These are phyloP conservation scores for Pyrenochaeta sp. DNA, from an alignment of 2,329 filamentous ascomycete genomes.

Conservation along the genomic window DNA sequence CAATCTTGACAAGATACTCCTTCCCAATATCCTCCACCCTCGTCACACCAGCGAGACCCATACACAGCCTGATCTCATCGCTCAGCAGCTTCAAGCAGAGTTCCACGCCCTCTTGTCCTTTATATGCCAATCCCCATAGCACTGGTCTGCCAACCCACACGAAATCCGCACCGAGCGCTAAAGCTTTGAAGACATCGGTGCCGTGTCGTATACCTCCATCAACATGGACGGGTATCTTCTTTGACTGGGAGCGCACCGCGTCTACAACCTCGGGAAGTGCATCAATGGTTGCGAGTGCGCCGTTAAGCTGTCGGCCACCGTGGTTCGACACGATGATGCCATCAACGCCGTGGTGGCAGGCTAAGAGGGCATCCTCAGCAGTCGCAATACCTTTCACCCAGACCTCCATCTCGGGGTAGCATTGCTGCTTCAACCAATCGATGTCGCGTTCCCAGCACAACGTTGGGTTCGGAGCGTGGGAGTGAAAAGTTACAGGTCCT, in stretches of 20 bases:
- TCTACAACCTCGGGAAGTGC: conserved; percentile 64
- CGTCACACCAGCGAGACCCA: conserved; percentile 33
- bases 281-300: conserved; percentile 50
- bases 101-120: conserved; percentile 32
- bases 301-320: conserved; percentile 61
- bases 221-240: conserved; percentile 74
- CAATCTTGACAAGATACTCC: conserved; percentile 34
- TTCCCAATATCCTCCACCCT: conserved; percentile 29
- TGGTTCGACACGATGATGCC: conserved; percentile 62
- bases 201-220: conserved; percentile 89
- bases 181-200: conserved; percentile 92
- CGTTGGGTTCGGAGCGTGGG: conserved; percentile 31
- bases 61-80: conserved; percentile 33
- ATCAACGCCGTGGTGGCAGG: conserved; percentile 52
- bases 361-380: conserved; percentile 53
- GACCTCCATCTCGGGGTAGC: conserved; percentile 33
- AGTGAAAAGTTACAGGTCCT: conserved; percentile 27
- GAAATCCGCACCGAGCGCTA: conserved; percentile 88
- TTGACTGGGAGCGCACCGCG: conserved; percentile 54
- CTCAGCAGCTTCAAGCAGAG: conserved; percentile 25
- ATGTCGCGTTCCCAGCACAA: conserved; percentile 35
- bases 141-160: conserved; percentile 68
- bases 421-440: conserved; percentile 27
- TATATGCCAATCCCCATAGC: conserved; percentile 72
- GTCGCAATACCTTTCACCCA: conserved; percentile 57